phyloP scores from a whole-genome alignment of 2,329 filamentous ascomycete genomes.

The Botryosphaeria dothidea region DNA sequence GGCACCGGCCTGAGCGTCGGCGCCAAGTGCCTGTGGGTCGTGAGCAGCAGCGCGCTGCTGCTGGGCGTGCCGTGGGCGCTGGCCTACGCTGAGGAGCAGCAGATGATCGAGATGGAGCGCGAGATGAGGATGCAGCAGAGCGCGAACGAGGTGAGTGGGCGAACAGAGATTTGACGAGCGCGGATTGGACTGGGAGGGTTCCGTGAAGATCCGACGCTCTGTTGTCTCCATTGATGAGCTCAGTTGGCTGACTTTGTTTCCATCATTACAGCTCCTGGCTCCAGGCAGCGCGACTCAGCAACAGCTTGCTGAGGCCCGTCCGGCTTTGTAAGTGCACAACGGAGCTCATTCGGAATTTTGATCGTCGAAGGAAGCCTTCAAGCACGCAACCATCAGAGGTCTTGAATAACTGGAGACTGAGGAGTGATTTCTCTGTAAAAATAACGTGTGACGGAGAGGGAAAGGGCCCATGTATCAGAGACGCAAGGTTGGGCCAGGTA shows the following conservation, averaged over 20 bases:
- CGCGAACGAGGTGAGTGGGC: slow-evolving; percentile 68
- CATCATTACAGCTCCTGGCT: slow-evolving; percentile 32
- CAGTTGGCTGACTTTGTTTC: slow-evolving; percentile 6
- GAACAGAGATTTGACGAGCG: neutral
- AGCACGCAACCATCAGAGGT: no score
- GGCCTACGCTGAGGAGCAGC: slow-evolving; percentile 93
- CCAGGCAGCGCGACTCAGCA: slow-evolving; percentile 30
- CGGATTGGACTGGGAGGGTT: neutral
- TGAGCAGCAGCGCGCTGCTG: slow-evolving; percentile 86
- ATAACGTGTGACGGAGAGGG: neutral
- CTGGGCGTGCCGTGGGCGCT: slow-evolving; percentile 92
- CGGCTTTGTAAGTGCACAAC: slow-evolving; percentile 33
- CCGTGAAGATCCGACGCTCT: no score
- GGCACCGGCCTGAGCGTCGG: slow-evolving; percentile 67
- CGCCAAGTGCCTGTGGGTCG: slow-evolving; percentile 86
- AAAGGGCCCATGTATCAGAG: neutral
- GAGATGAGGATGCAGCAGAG: slow-evolving; percentile 95
- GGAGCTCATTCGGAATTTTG: neutral
- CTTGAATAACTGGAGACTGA: no score
- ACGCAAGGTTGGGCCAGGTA: neutral
- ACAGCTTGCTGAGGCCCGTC: slow-evolving; percentile 31
- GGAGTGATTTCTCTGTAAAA: neutral
- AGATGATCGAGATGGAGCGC: slow-evolving; percentile 95
- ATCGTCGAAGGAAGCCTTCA: neutral
- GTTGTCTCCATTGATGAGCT: no score